Conservation (phyloP, 371 early-diverging fungal genomes). For the Mortierella sp. region DNA sequence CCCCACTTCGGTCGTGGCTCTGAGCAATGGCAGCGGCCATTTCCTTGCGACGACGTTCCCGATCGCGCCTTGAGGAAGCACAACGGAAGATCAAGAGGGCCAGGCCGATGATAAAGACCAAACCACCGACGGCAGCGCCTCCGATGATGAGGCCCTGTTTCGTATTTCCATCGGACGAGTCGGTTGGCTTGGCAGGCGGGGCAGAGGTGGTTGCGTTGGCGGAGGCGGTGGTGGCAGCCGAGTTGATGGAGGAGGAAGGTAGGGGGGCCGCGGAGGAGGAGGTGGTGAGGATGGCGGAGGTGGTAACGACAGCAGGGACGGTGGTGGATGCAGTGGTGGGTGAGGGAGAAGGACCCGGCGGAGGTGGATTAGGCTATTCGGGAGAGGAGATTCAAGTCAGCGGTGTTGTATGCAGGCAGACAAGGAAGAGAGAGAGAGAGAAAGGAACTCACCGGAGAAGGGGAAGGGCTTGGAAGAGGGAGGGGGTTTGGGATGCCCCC, state of each 20-base stretch:
- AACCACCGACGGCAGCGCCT: conserved; percentile 35
- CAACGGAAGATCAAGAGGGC: conserved; percentile 36
- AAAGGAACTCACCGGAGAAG: neutral
- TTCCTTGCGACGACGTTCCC: conserved; percentile 37
- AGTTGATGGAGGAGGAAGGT: neutral
- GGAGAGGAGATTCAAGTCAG: too few relatives aligned
- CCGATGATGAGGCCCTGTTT: conserved; percentile 2
- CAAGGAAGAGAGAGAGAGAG: neutral
- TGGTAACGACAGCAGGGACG: neutral
- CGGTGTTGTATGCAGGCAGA: neutral
- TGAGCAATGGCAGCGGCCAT: conserved; percentile 43
- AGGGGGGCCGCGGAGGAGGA: neutral
- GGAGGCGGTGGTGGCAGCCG: neutral
- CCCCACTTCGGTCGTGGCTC: conserved; percentile 29
- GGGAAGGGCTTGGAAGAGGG: too few relatives aligned
- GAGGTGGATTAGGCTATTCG: too few relatives aligned
- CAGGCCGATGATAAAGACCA: conserved; percentile 34
- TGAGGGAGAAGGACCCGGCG: too few relatives aligned
- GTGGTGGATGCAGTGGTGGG: neutral
- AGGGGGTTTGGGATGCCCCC: too few relatives aligned
- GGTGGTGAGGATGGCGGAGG: neutral
- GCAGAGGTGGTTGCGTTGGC: neutral
- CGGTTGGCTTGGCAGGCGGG: neutral
- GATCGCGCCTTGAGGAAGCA: conserved; percentile 26
- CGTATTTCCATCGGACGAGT: neutral